These are phyloP conservation scores for Samsoniella hepiali DNA, from an alignment of 2,329 filamentous ascomycete species.

Conservation along the genomic window DNA sequence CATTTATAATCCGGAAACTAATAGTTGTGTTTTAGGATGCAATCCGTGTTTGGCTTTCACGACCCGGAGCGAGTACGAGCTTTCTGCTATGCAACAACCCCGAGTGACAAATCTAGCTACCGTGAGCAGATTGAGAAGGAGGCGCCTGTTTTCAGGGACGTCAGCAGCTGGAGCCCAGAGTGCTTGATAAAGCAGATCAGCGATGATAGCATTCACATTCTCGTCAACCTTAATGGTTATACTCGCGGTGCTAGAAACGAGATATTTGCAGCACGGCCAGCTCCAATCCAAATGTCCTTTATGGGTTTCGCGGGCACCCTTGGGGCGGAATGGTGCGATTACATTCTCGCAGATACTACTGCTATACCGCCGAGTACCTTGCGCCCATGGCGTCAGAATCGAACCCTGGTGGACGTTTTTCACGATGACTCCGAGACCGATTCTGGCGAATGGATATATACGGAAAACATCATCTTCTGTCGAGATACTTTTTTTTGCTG, in stretches of 20 bases:
- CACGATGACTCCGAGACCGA: constrained; percentile 64
- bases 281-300: constrained; percentile 98
- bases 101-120: constrained; percentile 84
- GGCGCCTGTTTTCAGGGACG: constrained; percentile 86
- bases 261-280: constrained; percentile 89
- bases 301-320: constrained; percentile 98
- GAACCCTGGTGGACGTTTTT: constrained; percentile 68
- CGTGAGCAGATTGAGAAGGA: constrained; percentile 90
- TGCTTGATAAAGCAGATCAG: constrained; percentile 82
- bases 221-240: constrained; percentile 97
- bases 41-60: constrained; percentile 95
- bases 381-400: constrained; percentile 72
- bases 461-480: constrained; percentile 94
- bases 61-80: constrained; percentile 70
- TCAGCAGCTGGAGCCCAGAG: constrained; percentile 81
- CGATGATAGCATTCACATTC: constrained; percentile 83
- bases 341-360: constrained; percentile 84
- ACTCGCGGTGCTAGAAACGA: constrained; percentile 96
- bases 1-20: not conserved
- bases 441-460: constrained; percentile 84
- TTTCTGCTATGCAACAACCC: constrained; percentile 92
- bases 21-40: constrained; percentile 60
- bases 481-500: constrained; percentile 97
- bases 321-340: constrained; percentile 98
- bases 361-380: constrained; percentile 81